Base-by-base conservation (phyloP, 495 filamentous ascomycete species). In the Poronia punctata region DNA sequence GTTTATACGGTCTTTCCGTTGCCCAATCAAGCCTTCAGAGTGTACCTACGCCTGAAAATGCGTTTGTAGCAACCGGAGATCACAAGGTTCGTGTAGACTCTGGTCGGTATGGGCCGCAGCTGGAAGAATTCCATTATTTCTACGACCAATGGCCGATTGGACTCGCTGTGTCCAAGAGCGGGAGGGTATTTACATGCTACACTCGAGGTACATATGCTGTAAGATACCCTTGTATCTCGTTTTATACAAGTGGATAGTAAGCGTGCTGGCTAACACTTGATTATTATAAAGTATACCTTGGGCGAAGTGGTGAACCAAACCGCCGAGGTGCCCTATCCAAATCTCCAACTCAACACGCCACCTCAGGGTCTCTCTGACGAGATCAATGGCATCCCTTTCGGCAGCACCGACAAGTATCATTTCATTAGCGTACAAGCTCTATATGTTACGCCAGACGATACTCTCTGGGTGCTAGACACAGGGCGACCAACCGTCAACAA, bases 61-160 rank as follows among this genome's bases (percentile, higher is more conserved):
- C n/a, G n/a, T n/a, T n/a, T n/a, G n/a, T n/a, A n/a, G n/a, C n/a
- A n/a, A n/a, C n/a, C n/a, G n/a, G n/a, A n/a, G n/a, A n/a, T n/a
- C n/a, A n/a, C n/a, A n/a, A n/a, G n/a, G n/a, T n/a, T n/a, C n/a
- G n/a, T n/a, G n/a, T n/a, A n/a, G n/a, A n/a, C n/a, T n/a, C n/a
- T n/a, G n/a, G n/a, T n/a, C n/a, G n/a, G 16, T 60, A 63, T 18
- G 60, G 62, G 5, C 61, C 63, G 2, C 34, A 49, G 8, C 48
- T 70, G 0, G 64, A 70, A 36, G 56, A 62, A 21, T 49, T 54
- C 8, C 59, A 68, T 35, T 63, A 62, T 37, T 68, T 62, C 44
- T 65, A 68, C 38, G 60, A 64, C 28, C 54, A 68, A 49, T 65
- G 63, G 63, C 65, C 65, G 10, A 67, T 64, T 26, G 66, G 44